A percentile compares a stretch with the other conserved stretches of the same genome.
Evolutionary conservation across 2,329 filamentous ascomycete genomes (phyloP).

Genomic region (Talaromyces islandicus): DNA sequence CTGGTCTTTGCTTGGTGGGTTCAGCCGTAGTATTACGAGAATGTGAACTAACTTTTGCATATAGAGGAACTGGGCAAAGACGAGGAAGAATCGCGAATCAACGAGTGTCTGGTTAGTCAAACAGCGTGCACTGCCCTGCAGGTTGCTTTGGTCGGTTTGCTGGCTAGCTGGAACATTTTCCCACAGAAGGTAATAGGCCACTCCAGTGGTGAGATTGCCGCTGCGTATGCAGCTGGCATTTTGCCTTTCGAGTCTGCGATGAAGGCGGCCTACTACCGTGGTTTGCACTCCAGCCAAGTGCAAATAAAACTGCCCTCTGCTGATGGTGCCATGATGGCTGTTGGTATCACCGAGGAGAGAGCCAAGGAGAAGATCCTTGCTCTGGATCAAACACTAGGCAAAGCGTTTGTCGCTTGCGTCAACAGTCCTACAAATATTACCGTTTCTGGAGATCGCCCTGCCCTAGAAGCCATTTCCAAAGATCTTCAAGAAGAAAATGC

Average conservation of each 20-base stretch:
- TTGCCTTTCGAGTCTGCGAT: constrained; percentile 20
- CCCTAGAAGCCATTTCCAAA: constrained; percentile 19
- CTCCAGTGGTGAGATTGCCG: constrained; percentile 33
- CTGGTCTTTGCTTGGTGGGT: constrained; percentile 19
- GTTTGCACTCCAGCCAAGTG: constrained; percentile 31
- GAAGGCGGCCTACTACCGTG: constrained; percentile 23
- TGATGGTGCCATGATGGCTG: constrained; percentile 24
- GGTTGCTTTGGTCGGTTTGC: constrained; percentile 24
- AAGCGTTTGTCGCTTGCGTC: constrained; percentile 20
- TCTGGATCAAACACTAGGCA: constrained; percentile 9
- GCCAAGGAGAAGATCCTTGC: constrained; percentile 9
- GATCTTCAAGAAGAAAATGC: constrained; percentile 16
- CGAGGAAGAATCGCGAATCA: constrained; percentile 15
- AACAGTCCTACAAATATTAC: constrained; percentile 24
- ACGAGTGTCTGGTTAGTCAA: constrained; percentile 21
- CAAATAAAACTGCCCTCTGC: constrained; percentile 14
- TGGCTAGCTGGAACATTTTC: constrained; percentile 18
- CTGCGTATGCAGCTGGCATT: constrained; percentile 41
- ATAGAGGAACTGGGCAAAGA: constrained; percentile 20
- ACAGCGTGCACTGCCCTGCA: constrained; percentile 26
- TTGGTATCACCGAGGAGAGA: constrained; percentile 15
- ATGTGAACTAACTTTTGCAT: too few species aligned
- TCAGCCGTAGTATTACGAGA: too few species aligned
- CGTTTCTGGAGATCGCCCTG: constrained; percentile 20
- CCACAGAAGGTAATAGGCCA: constrained; percentile 23